Conservation (phyloP, 768 basidiomycete genomes). For the Suillus paluster region DNA sequence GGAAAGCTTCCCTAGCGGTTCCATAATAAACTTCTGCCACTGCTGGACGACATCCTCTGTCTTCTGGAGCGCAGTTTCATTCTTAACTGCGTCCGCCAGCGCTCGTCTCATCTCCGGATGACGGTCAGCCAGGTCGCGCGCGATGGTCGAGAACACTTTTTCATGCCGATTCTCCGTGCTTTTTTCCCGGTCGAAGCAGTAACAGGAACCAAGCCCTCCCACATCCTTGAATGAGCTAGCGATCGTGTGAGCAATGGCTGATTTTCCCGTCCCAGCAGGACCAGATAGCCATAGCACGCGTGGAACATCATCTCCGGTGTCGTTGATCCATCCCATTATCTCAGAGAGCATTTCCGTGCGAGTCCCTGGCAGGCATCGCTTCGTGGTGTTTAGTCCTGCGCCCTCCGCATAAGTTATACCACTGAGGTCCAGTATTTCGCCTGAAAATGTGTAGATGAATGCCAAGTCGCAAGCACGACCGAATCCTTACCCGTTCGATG, state of each 20-base stretch:
- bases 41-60: not conserved
- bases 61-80: not conserved
- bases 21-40: not conserved
- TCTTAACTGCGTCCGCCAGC: not conserved
- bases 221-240: not conserved
- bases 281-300: not conserved
- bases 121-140: constrained; percentile 17
- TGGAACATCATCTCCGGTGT: no score
- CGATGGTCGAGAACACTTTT: constrained; percentile 2
- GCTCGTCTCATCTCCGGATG: not conserved
- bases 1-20: not conserved
- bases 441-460: no score
- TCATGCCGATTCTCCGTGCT: no score
- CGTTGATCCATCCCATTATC: no score
- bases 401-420: no score
- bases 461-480: no score
- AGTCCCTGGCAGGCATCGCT: no score
- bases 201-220: not conserved
- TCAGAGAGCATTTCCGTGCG: no score
- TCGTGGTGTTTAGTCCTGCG: no score
- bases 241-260: not conserved
- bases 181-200: not conserved
- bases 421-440: no score
- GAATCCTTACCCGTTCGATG: no score
- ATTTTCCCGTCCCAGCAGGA: not conserved